Evolutionary conservation across 768 basidiomycete genomes (phyloP).

Genomic region (Mycena alexandri): DNA sequence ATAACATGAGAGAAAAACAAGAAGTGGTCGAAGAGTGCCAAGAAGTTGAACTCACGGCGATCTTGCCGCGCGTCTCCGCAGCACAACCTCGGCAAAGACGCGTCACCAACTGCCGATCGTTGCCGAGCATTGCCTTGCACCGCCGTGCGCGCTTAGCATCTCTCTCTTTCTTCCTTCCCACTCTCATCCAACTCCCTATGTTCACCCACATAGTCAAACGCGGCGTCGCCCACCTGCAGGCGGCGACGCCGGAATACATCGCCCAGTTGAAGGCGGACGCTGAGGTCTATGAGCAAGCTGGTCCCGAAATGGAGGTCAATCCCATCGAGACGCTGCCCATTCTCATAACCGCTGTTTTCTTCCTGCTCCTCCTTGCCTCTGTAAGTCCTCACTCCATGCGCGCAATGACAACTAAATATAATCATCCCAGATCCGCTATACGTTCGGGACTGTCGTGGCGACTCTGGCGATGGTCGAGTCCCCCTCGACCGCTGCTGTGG

Average conservation of each 20-base stretch:
- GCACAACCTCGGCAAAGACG: too few relatives aligned
- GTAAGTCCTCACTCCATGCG: not conserved
- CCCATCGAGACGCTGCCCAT: slow-evolving; percentile 15
- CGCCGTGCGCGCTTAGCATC: not conserved
- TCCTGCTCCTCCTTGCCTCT: slow-evolving; percentile 25
- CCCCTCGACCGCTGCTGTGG: slow-evolving; percentile 13
- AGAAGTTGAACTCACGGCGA: too few relatives aligned
- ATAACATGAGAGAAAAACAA: too few relatives aligned
- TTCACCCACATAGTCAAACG: slow-evolving; percentile 25
- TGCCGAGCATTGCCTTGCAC: too few relatives aligned
- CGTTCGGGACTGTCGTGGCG: slow-evolving; percentile 21
- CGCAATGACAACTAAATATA: not conserved
- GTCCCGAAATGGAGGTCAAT: slow-evolving; percentile 12
- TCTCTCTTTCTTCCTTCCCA: not conserved
- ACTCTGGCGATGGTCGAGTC: slow-evolving; percentile 30
- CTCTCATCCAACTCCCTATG: slow-evolving; percentile 3
- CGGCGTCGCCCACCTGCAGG: slow-evolving; percentile 23
- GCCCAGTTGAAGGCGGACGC: slow-evolving; percentile 17
- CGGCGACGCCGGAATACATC: slow-evolving; percentile 6
- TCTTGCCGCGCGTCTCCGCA: too few relatives aligned
- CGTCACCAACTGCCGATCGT: too few relatives aligned
- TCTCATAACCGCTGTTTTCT: slow-evolving; percentile 13
- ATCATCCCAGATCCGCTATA: slow-evolving; percentile 20
- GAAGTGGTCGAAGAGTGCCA: too few relatives aligned
- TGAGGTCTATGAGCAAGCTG: slow-evolving; percentile 15